A percentile compares a stretch with the other conserved stretches of the same genome.
These are phyloP conservation scores for Apiotrichum sp. DNA, from an alignment of 1,284 basidiomycete species.

Conservation along the genomic window DNA sequence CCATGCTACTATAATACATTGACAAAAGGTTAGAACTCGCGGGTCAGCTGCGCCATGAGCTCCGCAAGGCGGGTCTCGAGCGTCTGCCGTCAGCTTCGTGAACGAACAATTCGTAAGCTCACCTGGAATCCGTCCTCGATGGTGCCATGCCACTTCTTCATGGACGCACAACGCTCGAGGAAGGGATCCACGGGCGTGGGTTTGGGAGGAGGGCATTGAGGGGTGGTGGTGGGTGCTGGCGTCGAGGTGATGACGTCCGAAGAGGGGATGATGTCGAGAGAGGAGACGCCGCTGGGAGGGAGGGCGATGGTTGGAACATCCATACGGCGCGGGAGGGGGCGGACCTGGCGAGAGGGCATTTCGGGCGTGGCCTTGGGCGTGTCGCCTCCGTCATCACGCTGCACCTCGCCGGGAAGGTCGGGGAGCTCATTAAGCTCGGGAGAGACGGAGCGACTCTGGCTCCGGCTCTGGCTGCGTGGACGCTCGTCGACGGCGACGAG, in stretches of 20 bases:
- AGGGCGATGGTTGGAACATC: neutral
- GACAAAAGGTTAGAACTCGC: neutral
- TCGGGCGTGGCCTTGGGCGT: neutral
- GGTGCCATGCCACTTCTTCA: slow-evolving; percentile 11
- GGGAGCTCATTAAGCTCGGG: too few relatives aligned
- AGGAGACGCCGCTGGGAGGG: neutral
- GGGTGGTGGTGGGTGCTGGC: too few relatives aligned
- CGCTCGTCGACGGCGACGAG: slow-evolving; percentile 3
- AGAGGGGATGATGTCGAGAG: too few relatives aligned
- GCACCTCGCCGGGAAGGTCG: too few relatives aligned
- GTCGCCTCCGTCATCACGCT: neutral
- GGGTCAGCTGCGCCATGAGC: slow-evolving; percentile 1
- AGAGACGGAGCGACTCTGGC: too few relatives aligned
- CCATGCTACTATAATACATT: too few relatives aligned
- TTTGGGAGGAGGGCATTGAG: neutral
- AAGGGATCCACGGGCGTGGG: neutral
- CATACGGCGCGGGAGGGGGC: neutral
- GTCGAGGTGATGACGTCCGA: too few relatives aligned
- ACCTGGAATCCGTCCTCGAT: slow-evolving; percentile 9
- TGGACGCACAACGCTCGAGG: neutral
- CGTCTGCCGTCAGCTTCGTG: too few relatives aligned
- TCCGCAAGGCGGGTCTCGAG: slow-evolving; percentile 10
- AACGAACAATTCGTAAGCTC: slow-evolving; percentile 1
- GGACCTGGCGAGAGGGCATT: too few relatives aligned
- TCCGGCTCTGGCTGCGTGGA: too few relatives aligned